phyloP scores from a whole-genome alignment of 345 rosid species.

The Mangifera indica region DNA sequence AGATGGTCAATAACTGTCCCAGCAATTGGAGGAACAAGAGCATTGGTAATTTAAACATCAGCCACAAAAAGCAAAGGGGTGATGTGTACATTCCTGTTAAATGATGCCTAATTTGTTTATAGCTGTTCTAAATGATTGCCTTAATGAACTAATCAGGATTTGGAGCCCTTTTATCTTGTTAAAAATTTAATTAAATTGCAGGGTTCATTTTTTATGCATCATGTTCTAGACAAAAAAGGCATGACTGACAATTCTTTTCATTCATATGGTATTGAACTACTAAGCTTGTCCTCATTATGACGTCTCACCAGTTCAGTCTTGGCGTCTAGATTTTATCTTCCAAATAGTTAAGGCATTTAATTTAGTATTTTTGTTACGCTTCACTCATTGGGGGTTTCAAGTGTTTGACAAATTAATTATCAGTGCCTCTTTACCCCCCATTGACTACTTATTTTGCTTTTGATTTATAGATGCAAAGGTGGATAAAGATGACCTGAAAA shows the following conservation, averaged over 20 bases:
- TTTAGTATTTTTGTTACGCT: neutral
- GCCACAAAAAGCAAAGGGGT: neutral
- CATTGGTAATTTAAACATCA: neutral
- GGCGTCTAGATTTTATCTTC: neutral
- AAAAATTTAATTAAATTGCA: neutral
- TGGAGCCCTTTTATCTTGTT: slow-evolving; percentile 1
- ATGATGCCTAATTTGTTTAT: neutral
- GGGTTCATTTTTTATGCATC: neutral
- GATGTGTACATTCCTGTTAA: neutral
- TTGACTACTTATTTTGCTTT: slow-evolving; percentile 24
- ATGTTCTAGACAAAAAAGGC: neutral
- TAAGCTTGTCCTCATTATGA: neutral
- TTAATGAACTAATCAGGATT: neutral
- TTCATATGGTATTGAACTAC: neutral
- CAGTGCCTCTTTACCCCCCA: slow-evolving; percentile 5
- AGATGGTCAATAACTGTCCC: neutral
- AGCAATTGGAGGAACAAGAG: neutral
- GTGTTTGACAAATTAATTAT: slow-evolving; percentile 1
- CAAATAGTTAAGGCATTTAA: slow-evolving; percentile 4
- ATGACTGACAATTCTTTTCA: neutral
- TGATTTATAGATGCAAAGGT: slow-evolving; percentile 61
- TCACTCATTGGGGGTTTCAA: neutral
- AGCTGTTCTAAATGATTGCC: neutral
- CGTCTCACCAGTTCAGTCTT: neutral
- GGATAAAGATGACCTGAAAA: slow-evolving; percentile 84